These are phyloP conservation scores for Phaeolepiota aurea DNA, from an alignment of 768 basidiomycete species.

Conservation along the genomic window DNA sequence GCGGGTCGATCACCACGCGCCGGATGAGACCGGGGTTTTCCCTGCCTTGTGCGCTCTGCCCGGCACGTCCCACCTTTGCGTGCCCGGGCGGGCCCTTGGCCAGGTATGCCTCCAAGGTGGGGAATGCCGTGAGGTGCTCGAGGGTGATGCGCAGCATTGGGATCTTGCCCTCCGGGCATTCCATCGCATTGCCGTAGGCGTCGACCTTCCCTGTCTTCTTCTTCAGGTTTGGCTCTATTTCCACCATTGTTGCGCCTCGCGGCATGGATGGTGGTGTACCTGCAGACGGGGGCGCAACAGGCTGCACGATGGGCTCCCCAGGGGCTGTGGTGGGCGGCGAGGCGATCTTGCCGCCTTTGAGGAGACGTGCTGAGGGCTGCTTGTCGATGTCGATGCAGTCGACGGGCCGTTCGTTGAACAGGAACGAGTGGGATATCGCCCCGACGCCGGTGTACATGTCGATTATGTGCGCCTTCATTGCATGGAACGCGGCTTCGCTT, in stretches of 20 bases:
- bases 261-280: too few relatives aligned
- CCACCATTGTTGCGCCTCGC: too few relatives aligned
- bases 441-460: not conserved
- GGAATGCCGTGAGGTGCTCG: not conserved
- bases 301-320: too few relatives aligned
- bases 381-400: not conserved
- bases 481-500: not conserved
- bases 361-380: not conserved
- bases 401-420: not conserved
- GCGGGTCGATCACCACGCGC: too few relatives aligned
- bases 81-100: not conserved
- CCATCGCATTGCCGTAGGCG: not conserved
- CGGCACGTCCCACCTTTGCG: too few relatives aligned
- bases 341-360: not conserved
- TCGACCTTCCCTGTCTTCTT: not conserved
- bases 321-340: too few relatives aligned
- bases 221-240: too few relatives aligned
- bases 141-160: not conserved
- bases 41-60: too few relatives aligned
- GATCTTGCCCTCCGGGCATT: not conserved
- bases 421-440: not conserved
- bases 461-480: not conserved
- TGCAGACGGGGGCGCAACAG: too few relatives aligned
- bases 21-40: too few relatives aligned
- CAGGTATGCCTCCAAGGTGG: not conserved